These are phyloP conservation scores for Lodderomyces parapsilosis DNA, from an alignment of 1,139 yeast species.

Conservation along the genomic window DNA sequence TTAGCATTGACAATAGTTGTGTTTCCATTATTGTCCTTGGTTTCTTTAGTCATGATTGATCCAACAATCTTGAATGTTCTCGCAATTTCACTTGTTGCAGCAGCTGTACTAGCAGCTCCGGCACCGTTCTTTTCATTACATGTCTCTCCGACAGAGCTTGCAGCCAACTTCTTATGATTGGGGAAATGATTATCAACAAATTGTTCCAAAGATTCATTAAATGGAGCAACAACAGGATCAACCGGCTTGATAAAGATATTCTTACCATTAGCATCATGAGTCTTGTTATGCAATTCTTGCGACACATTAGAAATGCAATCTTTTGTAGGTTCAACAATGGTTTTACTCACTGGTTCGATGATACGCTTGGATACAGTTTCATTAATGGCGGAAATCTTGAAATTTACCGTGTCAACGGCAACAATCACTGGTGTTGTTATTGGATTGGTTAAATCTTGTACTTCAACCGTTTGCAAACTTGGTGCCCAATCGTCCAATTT, in stretches of 20 bases:
- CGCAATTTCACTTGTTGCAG: slow-evolving; percentile 43
- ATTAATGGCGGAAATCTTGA: slow-evolving; percentile 22
- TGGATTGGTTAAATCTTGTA: slow-evolving; percentile 41
- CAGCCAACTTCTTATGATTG: slow-evolving; percentile 35
- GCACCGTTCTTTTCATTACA: slow-evolving; percentile 29
- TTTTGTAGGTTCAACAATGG: slow-evolving; percentile 33
- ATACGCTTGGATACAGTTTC: slow-evolving; percentile 20
- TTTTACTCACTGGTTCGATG: slow-evolving; percentile 34
- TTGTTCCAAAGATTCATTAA: slow-evolving; percentile 53
- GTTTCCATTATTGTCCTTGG: no score
- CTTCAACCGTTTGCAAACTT: slow-evolving; percentile 35
- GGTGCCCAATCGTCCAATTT: slow-evolving; percentile 38
- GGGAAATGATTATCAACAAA: slow-evolving; percentile 40
- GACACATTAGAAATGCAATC: slow-evolving; percentile 40
- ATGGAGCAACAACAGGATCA: slow-evolving; percentile 63
- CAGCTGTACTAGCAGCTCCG: neutral
- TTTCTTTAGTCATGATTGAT: slow-evolving; percentile 28
- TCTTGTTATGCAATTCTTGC: slow-evolving; percentile 12
- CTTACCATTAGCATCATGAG: slow-evolving; percentile 53
- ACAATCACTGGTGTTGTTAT: slow-evolving; percentile 42
- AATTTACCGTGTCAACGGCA: slow-evolving; percentile 31
- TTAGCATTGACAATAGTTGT: neutral
- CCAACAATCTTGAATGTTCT: slow-evolving; percentile 45
- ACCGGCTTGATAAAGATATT: slow-evolving; percentile 53
- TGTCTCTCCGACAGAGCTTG: no score